Evolutionary conservation across 305 asterid species (phyloP), one percentile per base, ranked within the genome.

Genomic region (Ajuga reptans): DNA sequence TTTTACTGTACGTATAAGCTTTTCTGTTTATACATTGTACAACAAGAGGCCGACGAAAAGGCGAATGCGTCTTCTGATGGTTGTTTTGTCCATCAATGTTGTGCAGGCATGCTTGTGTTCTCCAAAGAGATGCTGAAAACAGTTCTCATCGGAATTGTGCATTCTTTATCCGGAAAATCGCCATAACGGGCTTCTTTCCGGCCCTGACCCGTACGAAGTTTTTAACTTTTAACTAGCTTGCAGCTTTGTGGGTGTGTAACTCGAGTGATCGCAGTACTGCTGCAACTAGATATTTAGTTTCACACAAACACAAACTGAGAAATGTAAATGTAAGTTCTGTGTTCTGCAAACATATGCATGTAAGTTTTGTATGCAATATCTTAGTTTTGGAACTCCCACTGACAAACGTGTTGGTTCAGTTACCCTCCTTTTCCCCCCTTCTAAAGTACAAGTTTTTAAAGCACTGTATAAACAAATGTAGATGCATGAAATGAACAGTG

Each of bases 51-150:
- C 2, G 9, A 36, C 3, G 45, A 39, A 7, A 7, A 9, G 45
- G 45, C 10, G 45, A 39, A 39, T 39, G 36, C 36, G 36, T 31
- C 1, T 58, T 27, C 5, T 12, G 17, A 14, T 16, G 17, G 4
- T 61, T 36, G 41, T 62, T 10, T 57, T 33, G n/a, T 69, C 5
- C 21, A 10, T 21, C 9, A 4, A 63, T 33, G 47, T 8, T 61
- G 47, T 83, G 84, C 87, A 89, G 96, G 90, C 86, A n/a, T 89
- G 96, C 72, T 83, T 89, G 75, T 87, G 92, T 61, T 84, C 92
- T 54, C 92, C 95, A 9, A 89, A 83, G 83, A 89, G 92, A 80
- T 71, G 66, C 51, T 21, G 27, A n/a, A n/a, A n/a, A n/a, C n/a
- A n/a, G n/a, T n/a, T n/a, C n/a, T n/a, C n/a, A n/a, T n/a, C n/a